Conservation (phyloP, 306 rosid genomes). For the Ceratonia siliqua region DNA sequence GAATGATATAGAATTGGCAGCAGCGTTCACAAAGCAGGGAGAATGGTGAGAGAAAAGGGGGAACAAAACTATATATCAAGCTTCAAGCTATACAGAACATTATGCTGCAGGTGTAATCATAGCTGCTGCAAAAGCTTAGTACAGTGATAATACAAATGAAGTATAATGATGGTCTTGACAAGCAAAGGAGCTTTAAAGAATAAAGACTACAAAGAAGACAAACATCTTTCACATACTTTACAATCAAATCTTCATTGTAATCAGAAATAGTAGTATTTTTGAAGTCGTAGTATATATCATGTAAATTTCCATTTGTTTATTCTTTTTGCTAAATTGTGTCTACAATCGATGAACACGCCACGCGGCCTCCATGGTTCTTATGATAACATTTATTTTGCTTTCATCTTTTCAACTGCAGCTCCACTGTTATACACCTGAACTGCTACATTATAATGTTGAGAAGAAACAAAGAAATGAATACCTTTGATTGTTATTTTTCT, state of each 20-base stretch:
- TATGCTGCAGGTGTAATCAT: slow-evolving; percentile 28
- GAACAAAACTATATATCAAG: neutral
- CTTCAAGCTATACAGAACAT: neutral
- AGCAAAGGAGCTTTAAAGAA: neutral
- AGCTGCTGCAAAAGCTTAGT: slow-evolving; percentile 37
- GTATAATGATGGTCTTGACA: slow-evolving; percentile 3
- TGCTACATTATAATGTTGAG: neutral
- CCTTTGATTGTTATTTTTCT: neutral
- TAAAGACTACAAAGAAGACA: slow-evolving; percentile 26
- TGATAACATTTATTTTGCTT: neutral
- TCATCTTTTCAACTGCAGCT: neutral
- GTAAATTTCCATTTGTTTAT: neutral
- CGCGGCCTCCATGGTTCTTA: neutral
- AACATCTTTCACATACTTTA: slow-evolving; percentile 13
- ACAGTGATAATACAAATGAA: slow-evolving; percentile 24
- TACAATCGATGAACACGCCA: slow-evolving; percentile 13
- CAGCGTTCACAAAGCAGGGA: neutral
- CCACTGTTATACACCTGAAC: neutral
- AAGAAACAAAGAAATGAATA: neutral
- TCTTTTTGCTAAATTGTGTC: slow-evolving; percentile 23
- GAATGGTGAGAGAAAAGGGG: neutral
- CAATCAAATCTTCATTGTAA: slow-evolving; percentile 23
- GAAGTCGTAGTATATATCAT: neutral
- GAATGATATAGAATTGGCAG: neutral
- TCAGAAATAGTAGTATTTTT: neutral